Base-by-base conservation (phyloP, 805 yeast species). In the Candida orba region DNA sequence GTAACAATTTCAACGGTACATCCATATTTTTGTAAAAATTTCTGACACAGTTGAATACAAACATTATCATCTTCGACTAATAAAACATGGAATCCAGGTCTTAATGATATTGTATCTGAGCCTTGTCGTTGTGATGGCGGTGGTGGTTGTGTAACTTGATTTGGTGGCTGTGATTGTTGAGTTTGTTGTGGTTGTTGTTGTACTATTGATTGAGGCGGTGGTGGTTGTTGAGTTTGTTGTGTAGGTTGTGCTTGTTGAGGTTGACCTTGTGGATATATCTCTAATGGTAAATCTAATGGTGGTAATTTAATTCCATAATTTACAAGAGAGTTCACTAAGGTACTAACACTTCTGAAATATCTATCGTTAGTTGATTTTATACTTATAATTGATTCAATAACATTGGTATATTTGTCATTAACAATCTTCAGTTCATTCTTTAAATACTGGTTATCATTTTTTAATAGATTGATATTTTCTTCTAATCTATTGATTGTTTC, bases 1-100 rank as follows among this genome's bases (percentile, higher is more conserved):
- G 88, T 83, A 0, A 87, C 97, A 17, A 89, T 87, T 38, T 93
- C 91, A 5, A 91, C 96, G 13, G 88, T 80, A 61, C 96, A 90
- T 0, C 97, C 97, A 60, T 85, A 88, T 56, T 87, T 85, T 58
- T 78, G 76, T 45, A 93, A 63, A 57, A 93, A 87, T 59, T 86
- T 85, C 9, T 85, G 72, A 53, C 96, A 86, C 9, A 91, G 69
- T 50, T 84, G 86, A 42, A 88, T 84, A 53, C 96, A 84, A 33
- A 84, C 86, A 34, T 75, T 78, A 60, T 83, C 95, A 63, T 84
- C 95, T 62, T 84, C 95, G 14, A 84, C 93, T 23, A 85, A 63
- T 35, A 84, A 65, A 4, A 84, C 91, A 56, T 81, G 89, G 59
- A 82, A 78, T 22, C 79, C 79, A 23, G 62, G 65, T 15, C 58